Conservation (phyloP, 1,284 basidiomycete species). For the Microbotryum violaceum region DNA sequence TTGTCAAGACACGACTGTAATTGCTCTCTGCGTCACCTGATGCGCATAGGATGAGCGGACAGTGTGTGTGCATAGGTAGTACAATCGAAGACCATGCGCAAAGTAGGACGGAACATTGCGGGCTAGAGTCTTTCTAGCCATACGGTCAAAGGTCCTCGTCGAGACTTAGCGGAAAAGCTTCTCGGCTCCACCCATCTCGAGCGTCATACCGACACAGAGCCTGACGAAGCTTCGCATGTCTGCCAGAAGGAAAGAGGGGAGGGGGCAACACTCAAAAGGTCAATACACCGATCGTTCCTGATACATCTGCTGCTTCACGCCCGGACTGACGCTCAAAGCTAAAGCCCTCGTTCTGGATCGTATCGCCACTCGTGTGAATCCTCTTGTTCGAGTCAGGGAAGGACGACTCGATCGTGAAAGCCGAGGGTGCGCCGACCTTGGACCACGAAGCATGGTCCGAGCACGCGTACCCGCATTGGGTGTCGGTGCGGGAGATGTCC, state of each 20-base stretch:
- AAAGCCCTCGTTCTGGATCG: slow-evolving; percentile 74
- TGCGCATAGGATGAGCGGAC: too few relatives aligned
- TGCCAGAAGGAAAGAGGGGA: neutral
- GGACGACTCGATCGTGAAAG: slow-evolving; percentile 38
- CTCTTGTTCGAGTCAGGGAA: slow-evolving; percentile 24
- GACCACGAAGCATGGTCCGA: slow-evolving; percentile 54
- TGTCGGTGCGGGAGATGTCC: slow-evolving; percentile 39
- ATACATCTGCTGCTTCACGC: slow-evolving; percentile 37
- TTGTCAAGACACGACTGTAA: too few relatives aligned
- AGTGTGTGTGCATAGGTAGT: too few relatives aligned
- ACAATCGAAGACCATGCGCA: too few relatives aligned
- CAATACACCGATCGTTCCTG: slow-evolving; percentile 1
- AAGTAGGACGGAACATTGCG: too few relatives aligned
- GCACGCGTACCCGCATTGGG: slow-evolving; percentile 86
- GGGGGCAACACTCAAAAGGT: too few relatives aligned
- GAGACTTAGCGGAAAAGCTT: neutral
- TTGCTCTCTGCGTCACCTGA: too few relatives aligned
- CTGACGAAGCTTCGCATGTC: slow-evolving; percentile 25
- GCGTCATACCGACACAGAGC: slow-evolving; percentile 17
- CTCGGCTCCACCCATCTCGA: slow-evolving; percentile 23
- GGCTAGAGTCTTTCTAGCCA: too few relatives aligned
- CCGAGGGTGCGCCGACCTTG: slow-evolving; percentile 40
- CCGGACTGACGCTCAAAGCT: slow-evolving; percentile 47
- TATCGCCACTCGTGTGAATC: slow-evolving; percentile 74
- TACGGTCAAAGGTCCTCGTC: too few relatives aligned